phyloP scores from a whole-genome alignment of 805 yeast genomes.

The Yamadazyma scolyti region DNA sequence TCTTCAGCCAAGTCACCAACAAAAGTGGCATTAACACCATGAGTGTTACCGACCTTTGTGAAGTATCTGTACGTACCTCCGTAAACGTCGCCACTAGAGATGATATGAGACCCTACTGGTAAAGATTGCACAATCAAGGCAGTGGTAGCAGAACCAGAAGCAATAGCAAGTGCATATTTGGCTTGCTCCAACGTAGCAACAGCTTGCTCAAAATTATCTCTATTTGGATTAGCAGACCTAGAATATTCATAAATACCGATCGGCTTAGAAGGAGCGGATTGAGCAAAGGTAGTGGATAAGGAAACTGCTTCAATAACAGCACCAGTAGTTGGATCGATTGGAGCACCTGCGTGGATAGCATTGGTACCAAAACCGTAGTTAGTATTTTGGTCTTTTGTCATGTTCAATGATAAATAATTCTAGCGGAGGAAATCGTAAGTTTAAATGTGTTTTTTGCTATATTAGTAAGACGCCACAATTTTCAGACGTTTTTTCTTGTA shows the following conservation, averaged over 20 bases:
- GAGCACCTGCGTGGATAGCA: constrained; percentile 83
- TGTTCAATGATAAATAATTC: too few relatives aligned
- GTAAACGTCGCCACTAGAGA: constrained; percentile 81
- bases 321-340: constrained; percentile 69
- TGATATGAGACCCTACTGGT: constrained; percentile 67
- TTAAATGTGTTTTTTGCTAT: background rate
- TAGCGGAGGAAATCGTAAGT: too few relatives aligned
- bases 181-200: constrained; percentile 78
- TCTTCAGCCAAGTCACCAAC: constrained; percentile 62
- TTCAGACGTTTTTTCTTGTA: constrained; percentile 1
- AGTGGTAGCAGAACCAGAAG: constrained; percentile 86
- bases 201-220: constrained; percentile 74
- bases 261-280: constrained; percentile 71
- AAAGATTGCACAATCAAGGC: constrained; percentile 72
- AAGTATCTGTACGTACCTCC: constrained; percentile 92
- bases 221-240: constrained; percentile 82
- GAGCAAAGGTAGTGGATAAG: constrained; percentile 81
- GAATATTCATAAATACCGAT: constrained; percentile 80
- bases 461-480: constrained; percentile 4
- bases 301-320: constrained; percentile 86
- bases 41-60: constrained; percentile 78
- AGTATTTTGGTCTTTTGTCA: constrained; percentile 36
- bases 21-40: constrained; percentile 68
- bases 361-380: constrained; percentile 63
- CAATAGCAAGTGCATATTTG: constrained; percentile 69